phyloP scores from a whole-genome alignment of 1,139 yeast species.

The Scheffersomyces titani region DNA sequence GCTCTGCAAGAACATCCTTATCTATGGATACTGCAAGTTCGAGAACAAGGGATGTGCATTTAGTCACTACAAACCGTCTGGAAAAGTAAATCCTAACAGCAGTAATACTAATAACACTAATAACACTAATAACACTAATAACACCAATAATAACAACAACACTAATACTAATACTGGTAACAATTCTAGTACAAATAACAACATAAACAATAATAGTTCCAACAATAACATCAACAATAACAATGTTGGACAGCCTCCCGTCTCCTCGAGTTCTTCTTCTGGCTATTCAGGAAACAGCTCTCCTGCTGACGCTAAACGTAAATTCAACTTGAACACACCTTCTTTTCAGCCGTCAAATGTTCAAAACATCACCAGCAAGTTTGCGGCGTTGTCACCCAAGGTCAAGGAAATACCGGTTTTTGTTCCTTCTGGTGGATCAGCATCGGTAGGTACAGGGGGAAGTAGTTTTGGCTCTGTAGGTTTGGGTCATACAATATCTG shows the following conservation, averaged over 20 bases:
- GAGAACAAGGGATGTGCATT: conserved; percentile 90
- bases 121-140: neutral
- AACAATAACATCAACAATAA: neutral
- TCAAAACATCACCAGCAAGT: conserved; percentile 35
- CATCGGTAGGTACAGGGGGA: conserved; percentile 5
- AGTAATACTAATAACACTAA: conserved; percentile 3
- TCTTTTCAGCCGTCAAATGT: conserved; percentile 57
- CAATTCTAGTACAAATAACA: conserved; percentile 2
- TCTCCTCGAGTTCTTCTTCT: conserved; percentile 3
- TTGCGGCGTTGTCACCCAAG: conserved; percentile 54
- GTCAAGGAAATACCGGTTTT: conserved; percentile 58
- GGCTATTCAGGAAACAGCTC: conserved; percentile 1
- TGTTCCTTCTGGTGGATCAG: conserved; percentile 37
- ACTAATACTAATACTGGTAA: conserved; percentile 1
- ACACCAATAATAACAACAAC: conserved; percentile 4
- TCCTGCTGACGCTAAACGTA: conserved; percentile 32
- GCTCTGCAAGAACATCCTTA: conserved; percentile 81
- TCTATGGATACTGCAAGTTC: conserved; percentile 87
- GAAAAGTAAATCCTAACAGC: conserved; percentile 6
- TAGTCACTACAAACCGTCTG: conserved; percentile 53
- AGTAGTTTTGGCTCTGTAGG: conserved; percentile 7
- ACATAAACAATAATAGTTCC: conserved; percentile 1
- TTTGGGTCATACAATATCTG: neutral
- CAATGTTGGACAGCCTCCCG: neutral
- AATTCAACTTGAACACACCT: conserved; percentile 65